Base-by-base conservation (phyloP, 805 yeast genomes). In the Candida qinlingensis region DNA sequence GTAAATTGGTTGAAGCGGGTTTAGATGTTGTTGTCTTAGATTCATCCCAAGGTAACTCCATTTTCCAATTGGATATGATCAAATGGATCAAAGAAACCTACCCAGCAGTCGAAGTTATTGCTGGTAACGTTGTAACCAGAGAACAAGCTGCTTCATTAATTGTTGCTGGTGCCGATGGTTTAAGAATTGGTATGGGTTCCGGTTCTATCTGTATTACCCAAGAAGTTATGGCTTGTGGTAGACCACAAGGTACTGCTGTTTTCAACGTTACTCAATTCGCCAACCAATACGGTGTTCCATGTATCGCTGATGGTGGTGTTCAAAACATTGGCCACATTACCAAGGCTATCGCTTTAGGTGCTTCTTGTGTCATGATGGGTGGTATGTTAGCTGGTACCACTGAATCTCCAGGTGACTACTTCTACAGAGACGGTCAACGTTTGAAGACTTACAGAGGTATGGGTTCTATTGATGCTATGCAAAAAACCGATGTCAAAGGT, bases 141-240 rank as follows among this genome's bases (percentile, higher is more conserved):
- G 99, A 92, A 72, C 99, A 94, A 78, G 98, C 99, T 59, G 99
- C 99, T 53, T 77, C 81, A 65, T 79, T 94, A 65, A 92, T 90
- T 63, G 85, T 79, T 62, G 97, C 96, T 46, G 99, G 99, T 73
- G 96, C 96, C 46, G 99, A 94, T 70, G 98, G 91, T 69, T 78
- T 94, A 64, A 89, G 98, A 80, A 92, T 94, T 60, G 99, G 99
- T 75, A 94, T 94, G 99, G 99, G 99, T 67, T 88, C 98, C 34
- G 99, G 99, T 64, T 89, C 97, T 54, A 95, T 95, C 69, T 94
- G 99, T 80, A 94, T 94, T 68, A 94, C 99, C 46, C 99, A 94
- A 76, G 99, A 94, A 76, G 99, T 94, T 52, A 94, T 94, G 99
- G 99, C 99, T 46, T 96, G 97, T 75, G 99, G 99, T 74, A 90